Evolutionary conservation across 2,329 filamentous ascomycete genomes (phyloP), one percentile per base, ranked within the genome.

Genomic region (Beauveria medogensis): DNA sequence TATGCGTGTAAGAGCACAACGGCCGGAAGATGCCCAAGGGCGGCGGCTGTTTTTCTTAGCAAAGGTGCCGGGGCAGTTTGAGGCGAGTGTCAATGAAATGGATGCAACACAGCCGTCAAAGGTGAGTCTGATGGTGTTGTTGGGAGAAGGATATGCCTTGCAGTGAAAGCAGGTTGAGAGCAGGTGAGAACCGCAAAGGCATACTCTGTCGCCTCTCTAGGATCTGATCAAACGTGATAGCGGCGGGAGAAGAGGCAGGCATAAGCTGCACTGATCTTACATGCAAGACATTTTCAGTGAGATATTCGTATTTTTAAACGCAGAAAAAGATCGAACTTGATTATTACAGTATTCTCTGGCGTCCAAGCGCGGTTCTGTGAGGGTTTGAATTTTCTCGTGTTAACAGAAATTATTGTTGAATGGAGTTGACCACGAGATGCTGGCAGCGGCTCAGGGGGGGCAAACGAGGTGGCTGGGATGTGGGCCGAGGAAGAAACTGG

Each of bases 391-490:
- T 12, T 20, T 34, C 7, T 22, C 26, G 9, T 50, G 37, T 58
- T 74, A 74, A 69, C 72, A 68, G 10, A 63, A 67, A 59, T 70
- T 71, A 73, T 68, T 72, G 65, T 55, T 63, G 26, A 44, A 48
- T 64, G 63, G 72, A 73, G 72, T 68, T 66, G 62, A 57, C 37
- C 55, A 61, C 55, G 64, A 65, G 68, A 61, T 55, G 28, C n/a
- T n/a, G 41, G n/a, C 54, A 63, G 63, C 12, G 34, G 34, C 62
- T 67, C 67, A 65, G 59, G 2, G 62, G 50, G 63, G 53, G 22
- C 55, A 64, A 66, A 63, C 34, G 56, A 61, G 64, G 69, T 66
- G 69, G 69, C 67, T 69, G 68, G 70, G 62, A 65, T 28, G 55
- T 57, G 55, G 43, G 44, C 16, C 43, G n/a, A 20, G 24, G 24